Conservation (phyloP, 768 basidiomycete genomes). For the Hydnum rufescens region DNA sequence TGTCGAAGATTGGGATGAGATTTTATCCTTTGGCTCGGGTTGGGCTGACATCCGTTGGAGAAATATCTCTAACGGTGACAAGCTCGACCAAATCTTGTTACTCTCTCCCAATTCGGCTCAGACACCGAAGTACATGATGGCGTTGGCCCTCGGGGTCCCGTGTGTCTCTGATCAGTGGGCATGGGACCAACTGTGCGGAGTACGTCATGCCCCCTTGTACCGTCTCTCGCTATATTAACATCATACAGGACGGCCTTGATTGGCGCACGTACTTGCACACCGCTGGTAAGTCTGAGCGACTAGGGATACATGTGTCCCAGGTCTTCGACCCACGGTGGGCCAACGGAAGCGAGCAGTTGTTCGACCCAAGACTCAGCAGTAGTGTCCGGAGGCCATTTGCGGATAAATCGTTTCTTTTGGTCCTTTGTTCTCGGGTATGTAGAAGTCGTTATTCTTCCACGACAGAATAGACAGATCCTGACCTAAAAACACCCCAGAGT, state of each 20-base stretch:
- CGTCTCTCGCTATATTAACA: background rate
- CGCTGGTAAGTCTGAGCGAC: constrained; percentile 5
- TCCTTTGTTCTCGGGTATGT: background rate
- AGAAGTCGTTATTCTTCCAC: background rate
- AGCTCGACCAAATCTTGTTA: constrained; percentile 13
- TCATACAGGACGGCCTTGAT: constrained; percentile 1
- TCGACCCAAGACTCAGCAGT: background rate
- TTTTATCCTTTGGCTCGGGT: constrained; percentile 6
- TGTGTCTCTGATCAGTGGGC: constrained; percentile 16
- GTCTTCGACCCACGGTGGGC: background rate
- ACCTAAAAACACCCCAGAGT: background rate
- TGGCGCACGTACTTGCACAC: constrained; percentile 6
- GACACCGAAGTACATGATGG: constrained; percentile 19
- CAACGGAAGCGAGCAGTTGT: no score
- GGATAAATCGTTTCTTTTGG: background rate
- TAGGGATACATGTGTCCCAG: background rate
- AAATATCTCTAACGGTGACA: constrained; percentile 4
- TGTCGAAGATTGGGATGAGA: constrained; percentile 10
- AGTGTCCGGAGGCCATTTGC: background rate
- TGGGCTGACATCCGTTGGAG: background rate
- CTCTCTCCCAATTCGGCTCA: constrained; percentile 13
- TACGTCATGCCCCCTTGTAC: background rate
- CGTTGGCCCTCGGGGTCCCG: constrained; percentile 22
- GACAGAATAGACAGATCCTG: background rate
- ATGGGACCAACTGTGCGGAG: constrained; percentile 9